Evolutionary conservation across 169 alveolate species (phyloP).

Genomic region (Eimeria praecox): DNA sequence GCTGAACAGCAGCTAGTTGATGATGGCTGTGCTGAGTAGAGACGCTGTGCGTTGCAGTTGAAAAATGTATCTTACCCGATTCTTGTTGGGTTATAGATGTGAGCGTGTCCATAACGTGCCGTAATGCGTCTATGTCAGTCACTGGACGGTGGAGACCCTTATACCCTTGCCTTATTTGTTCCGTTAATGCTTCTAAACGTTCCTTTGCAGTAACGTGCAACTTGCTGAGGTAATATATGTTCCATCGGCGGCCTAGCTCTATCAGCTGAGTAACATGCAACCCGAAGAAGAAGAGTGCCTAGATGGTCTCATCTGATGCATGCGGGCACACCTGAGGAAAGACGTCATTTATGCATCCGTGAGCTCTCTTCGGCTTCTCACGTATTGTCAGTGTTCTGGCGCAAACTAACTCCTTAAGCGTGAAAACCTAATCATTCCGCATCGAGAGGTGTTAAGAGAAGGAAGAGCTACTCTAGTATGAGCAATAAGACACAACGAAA

Average conservation of each 20-base stretch:
- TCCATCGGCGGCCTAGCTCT: conserved; percentile 92
- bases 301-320: neutral
- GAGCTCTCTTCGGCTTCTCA: neutral
- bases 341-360: neutral
- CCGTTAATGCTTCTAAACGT: conserved; percentile 84
- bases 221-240: conserved; percentile 90
- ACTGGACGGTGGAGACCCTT: conserved; percentile 86
- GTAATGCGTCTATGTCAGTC: conserved; percentile 94
- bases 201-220: conserved; percentile 92
- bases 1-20: neutral
- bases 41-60: neutral
- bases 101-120: conserved; percentile 95
- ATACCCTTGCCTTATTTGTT: conserved; percentile 80
- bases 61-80: conserved; percentile 60
- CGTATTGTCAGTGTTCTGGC: neutral
- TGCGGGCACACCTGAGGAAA: neutral
- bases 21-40: neutral
- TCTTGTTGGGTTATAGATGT: conserved; percentile 91
- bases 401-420: neutral
- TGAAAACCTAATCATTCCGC: neutral
- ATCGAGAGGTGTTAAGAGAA: neutral
- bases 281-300: neutral
- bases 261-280: conserved; percentile 80
- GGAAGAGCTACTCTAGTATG: neutral
- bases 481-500: neutral